These are phyloP conservation scores for Pichia ethanolica DNA, from an alignment of 805 yeast species.

Conservation along the genomic window DNA sequence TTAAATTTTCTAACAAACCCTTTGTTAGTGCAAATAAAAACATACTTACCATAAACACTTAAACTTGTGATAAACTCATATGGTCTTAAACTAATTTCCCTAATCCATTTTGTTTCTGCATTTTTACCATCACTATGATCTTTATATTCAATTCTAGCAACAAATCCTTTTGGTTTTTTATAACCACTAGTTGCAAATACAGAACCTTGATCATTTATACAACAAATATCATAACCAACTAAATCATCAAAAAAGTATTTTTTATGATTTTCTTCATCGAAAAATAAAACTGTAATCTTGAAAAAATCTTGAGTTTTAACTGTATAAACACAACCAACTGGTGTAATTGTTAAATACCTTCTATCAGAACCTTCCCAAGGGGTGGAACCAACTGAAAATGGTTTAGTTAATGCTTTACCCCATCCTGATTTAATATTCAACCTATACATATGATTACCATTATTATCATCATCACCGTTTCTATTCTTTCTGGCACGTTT, in stretches of 20 bases:
- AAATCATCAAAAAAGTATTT: conserved; percentile 84
- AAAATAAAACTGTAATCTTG: conserved; percentile 73
- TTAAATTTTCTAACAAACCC: conserved; percentile 74
- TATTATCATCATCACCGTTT: background rate
- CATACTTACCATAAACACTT: conserved; percentile 53
- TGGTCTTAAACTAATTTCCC: conserved; percentile 32
- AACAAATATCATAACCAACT: conserved; percentile 64
- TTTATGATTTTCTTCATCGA: conserved; percentile 64
- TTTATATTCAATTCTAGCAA: conserved; percentile 46
- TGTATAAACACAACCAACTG: conserved; percentile 75
- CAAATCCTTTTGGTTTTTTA: conserved; percentile 19
- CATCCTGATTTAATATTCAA: conserved; percentile 6
- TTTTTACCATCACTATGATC: conserved; percentile 59
- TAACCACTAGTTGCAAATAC: conserved; percentile 45
- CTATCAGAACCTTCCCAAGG: conserved; percentile 61
- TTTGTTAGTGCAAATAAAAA: conserved; percentile 62
- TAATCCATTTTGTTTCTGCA: conserved; percentile 75
- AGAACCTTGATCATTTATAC: conserved; percentile 59
- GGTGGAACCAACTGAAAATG: conserved; percentile 84
- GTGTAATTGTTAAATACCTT: conserved; percentile 73
- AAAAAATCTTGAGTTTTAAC: conserved; percentile 49
- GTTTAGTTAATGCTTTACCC: conserved; percentile 26
- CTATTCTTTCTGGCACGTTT: conserved; percentile 6
- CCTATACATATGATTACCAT: background rate
- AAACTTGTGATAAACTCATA: conserved; percentile 59